Base-by-base conservation (phyloP, 75 land plant species). In the Isoetes taiwanensis region DNA sequence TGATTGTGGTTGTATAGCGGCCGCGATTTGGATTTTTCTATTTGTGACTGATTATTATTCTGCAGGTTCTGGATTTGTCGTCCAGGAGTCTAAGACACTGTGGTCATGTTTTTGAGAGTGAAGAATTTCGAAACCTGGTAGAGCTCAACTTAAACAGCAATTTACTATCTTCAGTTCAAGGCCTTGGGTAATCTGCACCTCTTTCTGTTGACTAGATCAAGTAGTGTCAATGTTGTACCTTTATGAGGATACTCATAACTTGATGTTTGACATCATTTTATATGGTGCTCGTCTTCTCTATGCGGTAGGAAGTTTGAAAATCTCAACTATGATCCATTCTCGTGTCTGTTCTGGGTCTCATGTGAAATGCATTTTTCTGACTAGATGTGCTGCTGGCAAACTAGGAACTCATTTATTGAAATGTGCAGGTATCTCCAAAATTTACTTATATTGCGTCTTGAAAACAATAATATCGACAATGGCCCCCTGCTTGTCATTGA, bases 81-180 rank as follows among this genome's bases (percentile, higher is more conserved):
- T 67, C 61, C 28, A 58, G 62, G 34, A 59, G 62, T 32, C 28
- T 71, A 58, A 24, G 74, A 25, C 62, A 65, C 34, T 71, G 74
- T 59, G 74, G 74, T 17, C 58, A 71, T 10, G 63, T 71, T 20
- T 65, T 71, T 41, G 68, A 64, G 41, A 52, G 20, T 12, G 2
- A 40, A 8, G 74, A 71, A 4, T 31, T 65, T 14, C 41, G 12
- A 29, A 43, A 32, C 5, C 28, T 71, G 35, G 37, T 40, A 39
- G 74, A 71, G 46, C 69, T 71, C 26, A 67, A 71, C 53, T 59
- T 71, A 33, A 65, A 58, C 20, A 37, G 65, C 56, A 71, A 71
- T 32, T 66, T 65, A 54, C 30, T 71, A 9, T 40, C 74, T 58
- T 64, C 57, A 28, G 35, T 65, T 21, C 62, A 71, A 20, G 20